A percentile compares a stretch with the other conserved stretches of the same genome.
Conservation (phyloP, 768 basidiomycete species). For the Tulasnella sp. region DNA sequence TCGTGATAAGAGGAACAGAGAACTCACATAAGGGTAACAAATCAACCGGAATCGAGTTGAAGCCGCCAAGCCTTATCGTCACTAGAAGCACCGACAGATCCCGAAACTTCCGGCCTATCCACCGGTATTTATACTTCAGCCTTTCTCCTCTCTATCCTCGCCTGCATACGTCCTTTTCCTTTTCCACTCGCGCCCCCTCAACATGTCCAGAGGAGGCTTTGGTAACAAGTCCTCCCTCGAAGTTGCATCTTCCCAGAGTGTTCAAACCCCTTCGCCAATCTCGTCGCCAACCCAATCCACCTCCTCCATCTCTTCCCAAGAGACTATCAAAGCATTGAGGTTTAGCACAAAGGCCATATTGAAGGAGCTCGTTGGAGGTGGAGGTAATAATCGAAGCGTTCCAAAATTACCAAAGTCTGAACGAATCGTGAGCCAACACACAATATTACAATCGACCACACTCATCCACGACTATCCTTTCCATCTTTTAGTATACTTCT, state of each 20-base stretch:
- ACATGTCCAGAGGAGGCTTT: not conserved
- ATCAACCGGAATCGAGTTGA: not conserved
- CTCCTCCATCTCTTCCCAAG: conserved; percentile 17
- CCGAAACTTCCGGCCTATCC: not conserved
- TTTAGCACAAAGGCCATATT: conserved; percentile 6
- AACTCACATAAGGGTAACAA: not conserved
- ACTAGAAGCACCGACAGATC: not conserved
- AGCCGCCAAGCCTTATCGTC: not conserved
- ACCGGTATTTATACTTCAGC: conserved; percentile 1
- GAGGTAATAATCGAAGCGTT: conserved; percentile 23
- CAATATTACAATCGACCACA: not conserved
- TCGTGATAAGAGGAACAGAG: too few relatives aligned
- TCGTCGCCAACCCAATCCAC: conserved; percentile 2
- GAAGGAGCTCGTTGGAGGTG: conserved; percentile 17
- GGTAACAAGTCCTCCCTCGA: not conserved
- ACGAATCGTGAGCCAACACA: conserved; percentile 13
- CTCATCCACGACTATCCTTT: not conserved
- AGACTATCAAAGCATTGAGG: conserved; percentile 27
- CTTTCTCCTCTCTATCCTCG: not conserved
- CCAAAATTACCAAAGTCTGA: conserved; percentile 23
- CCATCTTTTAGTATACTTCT: conserved; percentile 27
- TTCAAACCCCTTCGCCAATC: not conserved
- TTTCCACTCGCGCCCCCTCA: not conserved
- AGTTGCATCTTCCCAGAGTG: not conserved
- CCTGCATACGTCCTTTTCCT: too few relatives aligned